Evolutionary conservation across 1,284 basidiomycete genomes (phyloP), one percentile per base, ranked within the genome.

Genomic region (Rhizoctonia solani): DNA sequence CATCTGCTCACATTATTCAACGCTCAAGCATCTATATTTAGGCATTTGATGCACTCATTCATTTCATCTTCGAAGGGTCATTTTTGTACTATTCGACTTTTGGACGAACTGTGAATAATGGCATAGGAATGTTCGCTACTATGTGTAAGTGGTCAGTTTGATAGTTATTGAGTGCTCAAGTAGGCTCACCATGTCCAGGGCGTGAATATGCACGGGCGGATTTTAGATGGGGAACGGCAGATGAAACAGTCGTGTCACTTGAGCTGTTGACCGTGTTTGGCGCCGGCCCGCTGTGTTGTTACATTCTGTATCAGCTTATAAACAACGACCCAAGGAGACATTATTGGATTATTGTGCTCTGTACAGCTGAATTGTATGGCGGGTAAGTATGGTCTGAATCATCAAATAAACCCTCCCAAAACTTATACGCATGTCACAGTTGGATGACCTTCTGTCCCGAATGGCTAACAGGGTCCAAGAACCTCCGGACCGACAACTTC

Each of bases 401-500:
- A 19, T 23, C 34, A 25, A 25, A 14, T 14, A 65, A n/a, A 3
- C 5, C 14, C 34, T 32, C 23, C n/a, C 14, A 21, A 27, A n/a
- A 11, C 25, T 37, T 13, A 21, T 6, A 14, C 11, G 50, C 50
- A 42, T 1, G 42, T 39, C 68, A 30, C 59, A 89, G 88, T 27
- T 91, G 86, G 85, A 91, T 92, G 89, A 92, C 89, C 2, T 92
- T 92, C 77, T 87, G 85, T 73, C 90, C 90, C 0, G 89, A 92
- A 76, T 93, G 91, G 91, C 77, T 93, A 66, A 87, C 83, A 0
- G 90, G 88, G 34, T 89, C 85, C 71, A 84, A 86, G 0, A 87
- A 82, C 72, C 77, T 93, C 67, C 81, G 88, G 72, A 89, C 85
- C 0, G 87, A 85, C 1, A 89, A 92, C 72, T 77, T 80, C 49